Conservation (phyloP, 2,329 filamentous ascomycete species). For the Calonectria multiphialidica region DNA sequence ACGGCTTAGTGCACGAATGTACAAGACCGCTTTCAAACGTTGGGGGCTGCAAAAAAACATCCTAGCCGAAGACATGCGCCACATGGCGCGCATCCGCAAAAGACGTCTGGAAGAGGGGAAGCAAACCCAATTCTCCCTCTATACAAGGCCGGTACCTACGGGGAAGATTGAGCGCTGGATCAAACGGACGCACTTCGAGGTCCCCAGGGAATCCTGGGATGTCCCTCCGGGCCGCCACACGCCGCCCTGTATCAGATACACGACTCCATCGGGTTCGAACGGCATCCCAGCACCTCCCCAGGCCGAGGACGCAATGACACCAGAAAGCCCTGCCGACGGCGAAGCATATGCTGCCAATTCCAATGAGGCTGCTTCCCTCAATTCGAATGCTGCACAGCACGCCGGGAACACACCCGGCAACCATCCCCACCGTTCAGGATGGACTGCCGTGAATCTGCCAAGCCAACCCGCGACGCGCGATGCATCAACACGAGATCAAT, state of each 20-base stretch:
- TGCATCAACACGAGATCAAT: not conserved
- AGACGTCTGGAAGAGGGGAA: not conserved
- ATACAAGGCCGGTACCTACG: not conserved
- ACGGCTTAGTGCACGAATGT: not conserved
- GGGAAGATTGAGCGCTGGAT: not conserved
- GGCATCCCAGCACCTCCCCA: not conserved
- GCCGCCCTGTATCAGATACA: not conserved
- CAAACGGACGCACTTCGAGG: not conserved
- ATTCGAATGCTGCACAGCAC: not conserved
- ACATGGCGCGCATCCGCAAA: constrained; percentile 1
- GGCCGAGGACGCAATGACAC: not conserved
- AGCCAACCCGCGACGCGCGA: not conserved
- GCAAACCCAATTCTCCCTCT: not conserved
- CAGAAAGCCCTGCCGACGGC: not conserved
- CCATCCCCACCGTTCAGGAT: not conserved
- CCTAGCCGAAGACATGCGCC: not conserved
- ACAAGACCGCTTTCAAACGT: not conserved
- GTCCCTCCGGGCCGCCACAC: not conserved
- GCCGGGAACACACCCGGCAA: not conserved
- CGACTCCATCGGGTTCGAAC: not conserved
- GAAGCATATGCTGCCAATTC: not conserved
- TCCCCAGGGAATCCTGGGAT: not conserved
- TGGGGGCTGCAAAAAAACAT: not conserved
- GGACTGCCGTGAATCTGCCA: not conserved
- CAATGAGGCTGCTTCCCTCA: not conserved